These are phyloP conservation scores for Backusella tuberculispora DNA, from an alignment of 192 early-diverging fungal species.

Conservation along the genomic window DNA sequence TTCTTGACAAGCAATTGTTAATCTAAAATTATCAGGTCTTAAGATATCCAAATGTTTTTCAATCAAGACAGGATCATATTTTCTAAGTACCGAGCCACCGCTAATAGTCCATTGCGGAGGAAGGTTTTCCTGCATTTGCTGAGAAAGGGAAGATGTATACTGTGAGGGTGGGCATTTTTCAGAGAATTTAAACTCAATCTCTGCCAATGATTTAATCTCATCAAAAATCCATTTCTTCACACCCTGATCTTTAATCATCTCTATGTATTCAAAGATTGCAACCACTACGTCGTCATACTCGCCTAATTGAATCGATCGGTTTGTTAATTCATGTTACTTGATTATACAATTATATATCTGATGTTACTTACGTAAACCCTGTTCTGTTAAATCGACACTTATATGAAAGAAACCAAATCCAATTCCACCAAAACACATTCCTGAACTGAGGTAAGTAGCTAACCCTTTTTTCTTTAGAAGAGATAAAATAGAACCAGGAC, in stretches of 20 bases:
- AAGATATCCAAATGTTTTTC: slow-evolving; percentile 62
- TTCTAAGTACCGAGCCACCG: slow-evolving; percentile 62
- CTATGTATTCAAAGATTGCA: slow-evolving; percentile 88
- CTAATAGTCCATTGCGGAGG: slow-evolving; percentile 66
- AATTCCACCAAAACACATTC: slow-evolving; percentile 38
- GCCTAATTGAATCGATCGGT: slow-evolving; percentile 56
- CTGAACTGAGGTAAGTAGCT: slow-evolving; percentile 70
- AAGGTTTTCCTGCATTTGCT: slow-evolving; percentile 74
- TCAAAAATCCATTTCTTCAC: slow-evolving; percentile 82
- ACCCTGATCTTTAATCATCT: slow-evolving; percentile 71
- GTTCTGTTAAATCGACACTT: slow-evolving; percentile 73
- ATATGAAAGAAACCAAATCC: slow-evolving; percentile 79
- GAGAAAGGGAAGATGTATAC: slow-evolving; percentile 68
- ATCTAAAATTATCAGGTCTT: slow-evolving; percentile 64
- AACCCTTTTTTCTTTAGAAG: slow-evolving; percentile 82
- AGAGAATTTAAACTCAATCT: slow-evolving; percentile 65
- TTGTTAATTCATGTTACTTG: slow-evolving; percentile 10
- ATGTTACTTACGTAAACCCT: slow-evolving; percentile 67
- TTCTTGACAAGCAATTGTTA: slow-evolving; percentile 50
- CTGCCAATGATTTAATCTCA: slow-evolving; percentile 62
- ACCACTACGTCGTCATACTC: slow-evolving; percentile 71
- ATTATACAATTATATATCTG: slow-evolving; percentile 59
- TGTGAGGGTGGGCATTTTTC: slow-evolving; percentile 67
- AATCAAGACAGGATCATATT: slow-evolving; percentile 66
- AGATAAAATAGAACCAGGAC: slow-evolving; percentile 78